Evolutionary conservation across 2,329 filamentous ascomycete genomes (phyloP).

Genomic region (Ceratocystis cubensis): DNA sequence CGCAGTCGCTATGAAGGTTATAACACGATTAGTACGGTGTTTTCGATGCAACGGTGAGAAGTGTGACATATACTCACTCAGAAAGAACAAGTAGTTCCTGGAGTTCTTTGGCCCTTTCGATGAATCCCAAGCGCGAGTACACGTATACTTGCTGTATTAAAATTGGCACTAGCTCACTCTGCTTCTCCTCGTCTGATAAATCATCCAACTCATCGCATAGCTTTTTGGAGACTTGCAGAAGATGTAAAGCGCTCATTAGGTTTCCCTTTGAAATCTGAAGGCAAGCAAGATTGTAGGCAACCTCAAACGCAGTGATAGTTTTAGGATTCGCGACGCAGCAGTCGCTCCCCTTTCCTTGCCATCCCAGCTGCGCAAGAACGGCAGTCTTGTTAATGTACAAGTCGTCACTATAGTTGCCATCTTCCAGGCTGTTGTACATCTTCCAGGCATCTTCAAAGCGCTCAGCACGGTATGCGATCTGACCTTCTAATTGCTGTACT

Average conservation of each 20-base stretch:
- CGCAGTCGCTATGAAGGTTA: constrained; percentile 42
- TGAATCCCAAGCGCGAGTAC: constrained; percentile 51
- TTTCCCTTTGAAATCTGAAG: constrained; percentile 57
- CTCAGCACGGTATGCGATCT: constrained; percentile 62
- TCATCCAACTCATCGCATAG: constrained; percentile 65
- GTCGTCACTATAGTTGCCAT: constrained; percentile 56
- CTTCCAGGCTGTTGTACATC: constrained; percentile 43
- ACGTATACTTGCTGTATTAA: constrained; percentile 65
- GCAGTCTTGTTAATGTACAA: constrained; percentile 65
- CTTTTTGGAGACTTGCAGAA: constrained; percentile 57
- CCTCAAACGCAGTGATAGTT: constrained; percentile 56
- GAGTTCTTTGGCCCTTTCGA: constrained; percentile 51
- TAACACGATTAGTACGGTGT: neutral
- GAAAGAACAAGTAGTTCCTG: constrained; percentile 48
- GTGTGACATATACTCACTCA: constrained; percentile 37
- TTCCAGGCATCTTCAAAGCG: constrained; percentile 54
- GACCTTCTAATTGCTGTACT: constrained; percentile 46
- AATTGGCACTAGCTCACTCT: constrained; percentile 61
- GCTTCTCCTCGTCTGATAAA: constrained; percentile 59
- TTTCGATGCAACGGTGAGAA: neutral
- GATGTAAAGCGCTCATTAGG: constrained; percentile 48
- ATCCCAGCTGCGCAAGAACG: constrained; percentile 58
- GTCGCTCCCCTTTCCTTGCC: constrained; percentile 43
- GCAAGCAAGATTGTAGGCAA: constrained; percentile 70
- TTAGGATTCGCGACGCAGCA: constrained; percentile 10